Evolutionary conservation across 78 protist genomes (phyloP).

Genomic region (Fonticula alba): DNA sequence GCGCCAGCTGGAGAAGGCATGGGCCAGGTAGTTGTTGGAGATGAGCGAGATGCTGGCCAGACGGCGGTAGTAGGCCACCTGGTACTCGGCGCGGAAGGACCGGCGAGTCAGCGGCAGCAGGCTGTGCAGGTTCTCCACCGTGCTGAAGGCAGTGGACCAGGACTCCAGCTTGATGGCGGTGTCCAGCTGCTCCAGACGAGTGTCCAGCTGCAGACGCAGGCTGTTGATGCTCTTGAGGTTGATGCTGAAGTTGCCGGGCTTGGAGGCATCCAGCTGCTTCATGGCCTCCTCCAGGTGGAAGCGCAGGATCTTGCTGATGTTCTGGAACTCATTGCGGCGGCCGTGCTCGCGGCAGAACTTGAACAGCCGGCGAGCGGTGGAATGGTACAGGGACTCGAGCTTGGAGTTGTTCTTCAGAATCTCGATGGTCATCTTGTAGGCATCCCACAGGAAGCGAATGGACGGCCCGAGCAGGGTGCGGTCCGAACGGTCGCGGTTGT

Average conservation of each 20-base stretch:
- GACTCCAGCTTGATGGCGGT: slow-evolving; percentile 53
- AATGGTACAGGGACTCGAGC: slow-evolving; percentile 41
- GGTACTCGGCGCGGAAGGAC: slow-evolving; percentile 27
- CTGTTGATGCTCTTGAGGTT: slow-evolving; percentile 28
- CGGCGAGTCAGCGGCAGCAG: slow-evolving; percentile 20
- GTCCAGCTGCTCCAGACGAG: slow-evolving; percentile 55
- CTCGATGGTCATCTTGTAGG: slow-evolving; percentile 63
- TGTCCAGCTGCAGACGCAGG: slow-evolving; percentile 49
- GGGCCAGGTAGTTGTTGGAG: neutral
- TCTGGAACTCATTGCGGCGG: slow-evolving; percentile 59
- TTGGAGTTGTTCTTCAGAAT: slow-evolving; percentile 42
- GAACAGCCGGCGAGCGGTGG: slow-evolving; percentile 43
- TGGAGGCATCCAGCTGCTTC: no score
- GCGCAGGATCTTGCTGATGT: slow-evolving; percentile 54
- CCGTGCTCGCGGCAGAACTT: slow-evolving; percentile 51
- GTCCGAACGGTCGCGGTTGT: slow-evolving; percentile 19
- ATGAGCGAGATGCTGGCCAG: slow-evolving; percentile 49
- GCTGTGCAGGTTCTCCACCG: slow-evolving; percentile 57
- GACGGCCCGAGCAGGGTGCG: slow-evolving; percentile 35
- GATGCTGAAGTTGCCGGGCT: no score
- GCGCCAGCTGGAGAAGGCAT: neutral
- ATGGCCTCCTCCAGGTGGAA: slow-evolving; percentile 17
- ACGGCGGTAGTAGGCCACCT: slow-evolving; percentile 41
- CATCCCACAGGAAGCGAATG: slow-evolving; percentile 52
- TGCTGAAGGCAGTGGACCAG: slow-evolving; percentile 63